Percentiles rank a stretch among this genome's conserved stretches.
These are phyloP conservation scores for Dissophora ornata DNA, from an alignment of 192 early-diverging fungal genomes.

Conservation along the genomic window DNA sequence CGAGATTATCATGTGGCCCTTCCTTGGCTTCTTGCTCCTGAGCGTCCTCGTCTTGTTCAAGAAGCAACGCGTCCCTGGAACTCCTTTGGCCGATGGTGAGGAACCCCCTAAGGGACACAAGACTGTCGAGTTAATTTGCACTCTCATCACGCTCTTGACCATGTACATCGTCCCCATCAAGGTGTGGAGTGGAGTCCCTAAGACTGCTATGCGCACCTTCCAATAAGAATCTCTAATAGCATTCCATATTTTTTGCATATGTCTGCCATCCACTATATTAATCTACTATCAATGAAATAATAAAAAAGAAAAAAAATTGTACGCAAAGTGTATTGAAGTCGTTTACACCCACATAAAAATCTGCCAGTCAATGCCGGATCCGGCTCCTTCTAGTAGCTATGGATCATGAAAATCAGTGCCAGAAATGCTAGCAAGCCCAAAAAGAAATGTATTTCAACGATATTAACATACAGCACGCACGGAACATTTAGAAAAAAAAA, in stretches of 20 bases:
- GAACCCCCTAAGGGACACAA: conserved; percentile 42
- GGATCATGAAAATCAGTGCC: too few species aligned
- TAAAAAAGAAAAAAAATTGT: too few species aligned
- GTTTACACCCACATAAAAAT: too few species aligned
- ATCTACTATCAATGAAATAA: neutral
- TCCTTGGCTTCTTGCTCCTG: conserved; percentile 47
- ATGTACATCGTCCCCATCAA: conserved; percentile 55
- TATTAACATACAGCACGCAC: too few species aligned
- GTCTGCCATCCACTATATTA: neutral
- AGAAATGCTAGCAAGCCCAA: too few species aligned
- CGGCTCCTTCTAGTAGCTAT: too few species aligned
- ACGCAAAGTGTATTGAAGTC: too few species aligned
- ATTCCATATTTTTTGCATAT: too few species aligned
- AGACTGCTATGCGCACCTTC: conserved; percentile 47
- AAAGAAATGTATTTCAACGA: too few species aligned
- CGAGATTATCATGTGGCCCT: conserved; percentile 53
- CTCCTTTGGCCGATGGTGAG: conserved; percentile 33
- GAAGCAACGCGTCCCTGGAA: conserved; percentile 34
- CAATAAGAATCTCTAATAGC: too few species aligned
- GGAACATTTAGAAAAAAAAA: too few species aligned
- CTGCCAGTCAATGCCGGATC: too few species aligned
- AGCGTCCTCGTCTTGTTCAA: conserved; percentile 33
- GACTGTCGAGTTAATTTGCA: conserved; percentile 45
- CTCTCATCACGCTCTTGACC: conserved; percentile 45
- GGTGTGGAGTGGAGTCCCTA: conserved; percentile 45